A percentile compares a stretch with the other conserved stretches of the same genome.
Evolutionary conservation across 73 alveolate genomes (phyloP).

Genomic region (Paramecium pentaurelia): DNA sequence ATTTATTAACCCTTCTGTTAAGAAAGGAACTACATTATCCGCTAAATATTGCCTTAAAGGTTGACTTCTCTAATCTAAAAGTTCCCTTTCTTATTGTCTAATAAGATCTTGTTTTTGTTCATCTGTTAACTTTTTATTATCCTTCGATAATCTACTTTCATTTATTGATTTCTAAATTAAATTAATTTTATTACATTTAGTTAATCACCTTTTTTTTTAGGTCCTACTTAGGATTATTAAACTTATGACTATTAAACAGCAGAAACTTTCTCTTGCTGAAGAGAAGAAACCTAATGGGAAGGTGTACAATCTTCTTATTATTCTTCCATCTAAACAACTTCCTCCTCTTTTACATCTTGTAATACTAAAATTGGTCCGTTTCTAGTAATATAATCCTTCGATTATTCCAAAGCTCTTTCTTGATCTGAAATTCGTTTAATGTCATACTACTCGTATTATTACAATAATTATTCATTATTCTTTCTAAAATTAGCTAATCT

Average conservation of each 20-base stretch:
- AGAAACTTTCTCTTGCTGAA: not conserved
- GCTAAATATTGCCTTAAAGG: slow-evolving; percentile 82
- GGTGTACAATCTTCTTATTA: not conserved
- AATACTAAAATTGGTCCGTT: slow-evolving; percentile 6
- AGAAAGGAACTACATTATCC: slow-evolving; percentile 87
- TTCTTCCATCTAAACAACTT: not conserved
- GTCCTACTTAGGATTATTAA: not conserved
- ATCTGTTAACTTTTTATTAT: not conserved
- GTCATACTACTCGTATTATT: slow-evolving; percentile 26
- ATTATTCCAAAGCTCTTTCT: not conserved
- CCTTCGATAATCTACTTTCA: slow-evolving; percentile 37
- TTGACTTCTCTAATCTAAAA: slow-evolving; percentile 80
- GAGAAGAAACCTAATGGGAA: not conserved
- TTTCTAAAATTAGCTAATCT: slow-evolving; percentile 54
- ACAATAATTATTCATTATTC: slow-evolving; percentile 33
- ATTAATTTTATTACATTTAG: not conserved
- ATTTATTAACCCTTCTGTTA: slow-evolving; percentile 84
- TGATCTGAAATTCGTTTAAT: slow-evolving; percentile 14
- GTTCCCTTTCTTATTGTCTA: slow-evolving; percentile 76
- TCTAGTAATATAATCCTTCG: not conserved
- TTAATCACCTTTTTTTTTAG: not conserved
- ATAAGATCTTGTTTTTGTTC: slow-evolving; percentile 46
- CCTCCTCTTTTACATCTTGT: not conserved
- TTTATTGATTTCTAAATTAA: not conserved
- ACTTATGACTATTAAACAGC: not conserved